These are phyloP conservation scores for Metschnikowia reukaufii DNA, from an alignment of 805 yeast genomes.

Conservation along the genomic window DNA sequence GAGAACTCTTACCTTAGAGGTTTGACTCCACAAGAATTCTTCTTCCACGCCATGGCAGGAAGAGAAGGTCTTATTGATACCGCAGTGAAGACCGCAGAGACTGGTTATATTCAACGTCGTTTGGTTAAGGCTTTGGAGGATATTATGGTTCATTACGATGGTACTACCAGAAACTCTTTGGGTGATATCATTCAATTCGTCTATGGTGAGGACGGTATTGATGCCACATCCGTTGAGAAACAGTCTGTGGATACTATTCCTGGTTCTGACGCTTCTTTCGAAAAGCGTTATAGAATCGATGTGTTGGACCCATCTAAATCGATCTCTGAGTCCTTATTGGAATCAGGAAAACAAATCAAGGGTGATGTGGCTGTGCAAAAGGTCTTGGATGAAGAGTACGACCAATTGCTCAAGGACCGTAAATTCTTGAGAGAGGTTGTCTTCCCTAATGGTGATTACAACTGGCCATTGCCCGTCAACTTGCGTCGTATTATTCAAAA, in stretches of 20 bases:
- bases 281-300: constrained; percentile 81
- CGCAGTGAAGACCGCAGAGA: constrained; percentile 98
- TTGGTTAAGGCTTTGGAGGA: constrained; percentile 95
- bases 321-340: constrained; percentile 71
- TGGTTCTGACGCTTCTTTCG: constrained; percentile 84
- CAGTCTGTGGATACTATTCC: constrained; percentile 95
- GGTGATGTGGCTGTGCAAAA: constrained; percentile 87
- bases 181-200: constrained; percentile 96
- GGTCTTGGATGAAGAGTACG: constrained; percentile 78
- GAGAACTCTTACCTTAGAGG: constrained; percentile 95
- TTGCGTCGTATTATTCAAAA: constrained; percentile 95
- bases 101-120: constrained; percentile 98
- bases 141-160: constrained; percentile 97
- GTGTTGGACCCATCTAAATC: constrained; percentile 65
- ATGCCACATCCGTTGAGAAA: constrained; percentile 96
- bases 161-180: constrained; percentile 94
- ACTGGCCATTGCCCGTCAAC: constrained; percentile 98
- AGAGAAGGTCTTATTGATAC: constrained; percentile 99
- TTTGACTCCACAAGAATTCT: constrained; percentile 91
- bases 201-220: constrained; percentile 99
- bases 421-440: constrained; percentile 71
- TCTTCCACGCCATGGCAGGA: constrained; percentile 98
- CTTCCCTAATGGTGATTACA: constrained; percentile 90
- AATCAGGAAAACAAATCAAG: constrained; percentile 84
- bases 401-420: constrained; percentile 77